Conservation (phyloP, 225 moss, liverwort and hornwort species). For the Anthoceros angustus region DNA sequence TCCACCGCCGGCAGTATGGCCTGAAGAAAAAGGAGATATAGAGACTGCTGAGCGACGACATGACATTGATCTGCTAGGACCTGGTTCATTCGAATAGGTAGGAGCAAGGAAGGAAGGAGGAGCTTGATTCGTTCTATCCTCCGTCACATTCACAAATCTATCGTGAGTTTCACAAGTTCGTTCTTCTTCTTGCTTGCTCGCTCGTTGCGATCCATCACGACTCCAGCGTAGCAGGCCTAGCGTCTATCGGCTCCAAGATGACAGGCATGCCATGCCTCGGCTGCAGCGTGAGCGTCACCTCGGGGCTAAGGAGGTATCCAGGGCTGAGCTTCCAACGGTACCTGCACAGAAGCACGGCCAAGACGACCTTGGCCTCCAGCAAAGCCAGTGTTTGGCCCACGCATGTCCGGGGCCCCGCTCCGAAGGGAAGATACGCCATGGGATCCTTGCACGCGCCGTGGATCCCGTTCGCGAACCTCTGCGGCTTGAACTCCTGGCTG, state of each 20-base stretch:
- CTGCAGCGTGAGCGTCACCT: slow-evolving; percentile 52
- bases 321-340: slow-evolving; percentile 44
- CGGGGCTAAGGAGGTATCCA: slow-evolving; percentile 51
- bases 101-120: no score
- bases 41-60: neutral
- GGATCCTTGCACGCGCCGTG: slow-evolving; percentile 60
- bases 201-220: no score
- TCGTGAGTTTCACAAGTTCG: no score
- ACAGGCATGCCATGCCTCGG: slow-evolving; percentile 82
- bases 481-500: slow-evolving; percentile 52
- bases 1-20: slow-evolving; percentile 60
- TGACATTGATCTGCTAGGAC: neutral
- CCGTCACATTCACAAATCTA: no score
- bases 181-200: no score
- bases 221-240: no score
- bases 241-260: slow-evolving; percentile 18
- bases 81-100: no score
- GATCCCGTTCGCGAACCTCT: slow-evolving; percentile 79
- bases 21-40: slow-evolving; percentile 6
- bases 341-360: slow-evolving; percentile 53
- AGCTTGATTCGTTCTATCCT: no score
- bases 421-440: slow-evolving; percentile 70
- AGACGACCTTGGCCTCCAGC: slow-evolving; percentile 61
- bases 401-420: slow-evolving; percentile 77
- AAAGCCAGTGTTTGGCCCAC: slow-evolving; percentile 65